Conservation (phyloP, 2,329 filamentous ascomycete species). For the Westerdykella ornata region DNA sequence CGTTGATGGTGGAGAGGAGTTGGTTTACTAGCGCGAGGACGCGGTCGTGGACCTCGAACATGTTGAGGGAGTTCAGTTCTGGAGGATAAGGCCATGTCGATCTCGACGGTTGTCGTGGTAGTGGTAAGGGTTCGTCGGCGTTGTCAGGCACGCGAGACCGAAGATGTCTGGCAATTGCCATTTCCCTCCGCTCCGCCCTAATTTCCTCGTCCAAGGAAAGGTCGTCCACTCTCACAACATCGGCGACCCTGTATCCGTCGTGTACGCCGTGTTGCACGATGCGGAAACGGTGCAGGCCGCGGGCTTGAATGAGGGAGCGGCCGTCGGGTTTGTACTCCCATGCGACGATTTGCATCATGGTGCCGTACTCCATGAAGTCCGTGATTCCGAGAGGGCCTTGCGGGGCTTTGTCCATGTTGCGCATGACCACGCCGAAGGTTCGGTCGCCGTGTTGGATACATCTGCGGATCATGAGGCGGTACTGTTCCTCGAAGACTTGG, state of each 20-base stretch:
- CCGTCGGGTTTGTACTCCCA: slow-evolving; percentile 71
- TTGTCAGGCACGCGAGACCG: too few species aligned
- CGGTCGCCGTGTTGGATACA: slow-evolving; percentile 60
- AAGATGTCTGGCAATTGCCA: too few species aligned
- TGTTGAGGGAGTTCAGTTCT: slow-evolving; percentile 56
- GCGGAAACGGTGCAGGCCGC: slow-evolving; percentile 69
- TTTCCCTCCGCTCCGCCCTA: too few species aligned
- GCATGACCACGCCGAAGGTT: slow-evolving; percentile 80
- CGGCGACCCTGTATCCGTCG: slow-evolving; percentile 74
- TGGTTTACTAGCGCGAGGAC: slow-evolving; percentile 49
- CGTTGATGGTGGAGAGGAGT: too few species aligned
- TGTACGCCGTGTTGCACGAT: slow-evolving; percentile 57
- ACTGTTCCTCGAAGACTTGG: slow-evolving; percentile 88
- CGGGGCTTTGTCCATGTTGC: slow-evolving; percentile 49
- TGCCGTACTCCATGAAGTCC: slow-evolving; percentile 68
- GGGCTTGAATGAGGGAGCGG: slow-evolving; percentile 71
- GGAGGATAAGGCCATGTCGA: slow-evolving; percentile 32
- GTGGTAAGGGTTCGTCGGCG: too few species aligned
- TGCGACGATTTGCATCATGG: slow-evolving; percentile 67
- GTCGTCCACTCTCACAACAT: slow-evolving; percentile 71
- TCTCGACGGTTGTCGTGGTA: slow-evolving; percentile 59
- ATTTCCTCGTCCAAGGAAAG: slow-evolving; percentile 78
- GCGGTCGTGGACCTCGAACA: slow-evolving; percentile 60
- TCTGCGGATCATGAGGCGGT: slow-evolving; percentile 80
- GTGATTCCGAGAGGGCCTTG: slow-evolving; percentile 49